Percentiles rank a stretch among this genome's conserved stretches.
phyloP scores from a whole-genome alignment of 495 filamentous ascomycete genomes.

The Aspergillus nanangensis region DNA sequence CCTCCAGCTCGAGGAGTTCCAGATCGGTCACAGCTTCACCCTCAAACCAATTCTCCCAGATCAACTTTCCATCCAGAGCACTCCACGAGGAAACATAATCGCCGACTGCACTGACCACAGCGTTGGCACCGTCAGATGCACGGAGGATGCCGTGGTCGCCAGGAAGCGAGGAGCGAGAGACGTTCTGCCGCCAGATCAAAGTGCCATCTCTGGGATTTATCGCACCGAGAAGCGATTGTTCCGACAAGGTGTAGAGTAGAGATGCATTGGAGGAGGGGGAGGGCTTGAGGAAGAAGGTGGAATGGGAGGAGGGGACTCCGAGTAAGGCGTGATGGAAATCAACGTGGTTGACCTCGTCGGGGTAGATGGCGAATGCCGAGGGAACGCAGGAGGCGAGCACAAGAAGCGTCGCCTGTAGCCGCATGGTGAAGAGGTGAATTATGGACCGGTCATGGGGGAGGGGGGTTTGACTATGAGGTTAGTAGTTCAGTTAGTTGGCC shows the following conservation, averaged over 20 bases:
- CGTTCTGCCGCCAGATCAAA: conserved; percentile 79
- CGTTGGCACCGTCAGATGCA: conserved; percentile 67
- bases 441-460: conserved; percentile 24
- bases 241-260: conserved; percentile 84
- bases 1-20: conserved; percentile 71
- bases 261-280: conserved; percentile 75
- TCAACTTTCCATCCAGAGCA: conserved; percentile 71
- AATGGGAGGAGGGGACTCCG: conserved; percentile 71
- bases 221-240: conserved; percentile 75
- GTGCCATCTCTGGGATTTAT: conserved; percentile 83
- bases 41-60: conserved; percentile 61
- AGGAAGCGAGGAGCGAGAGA: conserved; percentile 37
- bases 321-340: conserved; percentile 92
- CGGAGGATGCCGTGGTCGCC: conserved; percentile 54
- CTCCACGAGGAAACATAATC: conserved; percentile 74
- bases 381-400: conserved; percentile 37
- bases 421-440: conserved; percentile 32
- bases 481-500: background rate
- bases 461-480: conserved; percentile 6
- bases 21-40: conserved; percentile 65
- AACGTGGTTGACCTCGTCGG: conserved; percentile 84
- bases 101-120: conserved; percentile 66
- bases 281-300: conserved; percentile 94
- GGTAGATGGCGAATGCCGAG: conserved; percentile 62
- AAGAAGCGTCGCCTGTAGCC: conserved; percentile 41